A percentile compares a stretch with the other conserved stretches of the same genome.
Evolutionary conservation across 148 eudicot species (phyloP).

Genomic region (Chenopodium quinoa): DNA sequence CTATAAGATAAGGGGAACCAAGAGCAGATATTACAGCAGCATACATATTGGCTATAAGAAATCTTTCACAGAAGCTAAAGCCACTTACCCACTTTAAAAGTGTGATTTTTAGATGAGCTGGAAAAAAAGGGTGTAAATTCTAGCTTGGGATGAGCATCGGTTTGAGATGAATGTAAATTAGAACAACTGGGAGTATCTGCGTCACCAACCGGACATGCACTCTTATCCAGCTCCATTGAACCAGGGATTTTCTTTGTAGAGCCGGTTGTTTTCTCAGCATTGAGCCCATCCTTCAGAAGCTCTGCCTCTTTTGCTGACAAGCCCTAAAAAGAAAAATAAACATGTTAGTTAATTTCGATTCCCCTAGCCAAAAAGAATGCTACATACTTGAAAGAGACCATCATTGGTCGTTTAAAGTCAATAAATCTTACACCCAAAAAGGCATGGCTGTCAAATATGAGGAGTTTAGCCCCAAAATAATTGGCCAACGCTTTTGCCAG

Average conservation of each 20-base stretch:
- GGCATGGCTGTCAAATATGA: constrained; percentile 82
- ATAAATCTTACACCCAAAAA: constrained; percentile 67
- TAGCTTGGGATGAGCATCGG: constrained; percentile 50
- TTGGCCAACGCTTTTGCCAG: constrained; percentile 85
- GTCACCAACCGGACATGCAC: constrained; percentile 36
- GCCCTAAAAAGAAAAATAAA: constrained; percentile 39
- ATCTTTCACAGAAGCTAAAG: constrained; percentile 2
- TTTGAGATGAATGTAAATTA: constrained; percentile 37
- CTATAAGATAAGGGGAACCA: neutral
- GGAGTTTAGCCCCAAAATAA: constrained; percentile 83
- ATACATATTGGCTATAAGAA: neutral
- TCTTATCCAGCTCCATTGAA: constrained; percentile 44
- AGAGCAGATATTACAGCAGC: neutral
- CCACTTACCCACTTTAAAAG: constrained; percentile 53
- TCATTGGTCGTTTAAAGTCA: neutral
- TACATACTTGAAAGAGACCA: neutral
- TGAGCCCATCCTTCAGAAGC: constrained; percentile 49
- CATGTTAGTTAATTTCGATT: neutral
- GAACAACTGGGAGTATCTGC: constrained; percentile 46
- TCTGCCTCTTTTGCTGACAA: constrained; percentile 71
- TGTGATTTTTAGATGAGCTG: constrained; percentile 53
- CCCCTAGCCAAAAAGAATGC: neutral
- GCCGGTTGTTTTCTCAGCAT: constrained; percentile 48
- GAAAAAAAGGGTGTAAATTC: constrained; percentile 43
- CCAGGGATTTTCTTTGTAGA: constrained; percentile 46